Base-by-base conservation (phyloP, 257 asterid genomes). In the Solanum clarkiae region DNA sequence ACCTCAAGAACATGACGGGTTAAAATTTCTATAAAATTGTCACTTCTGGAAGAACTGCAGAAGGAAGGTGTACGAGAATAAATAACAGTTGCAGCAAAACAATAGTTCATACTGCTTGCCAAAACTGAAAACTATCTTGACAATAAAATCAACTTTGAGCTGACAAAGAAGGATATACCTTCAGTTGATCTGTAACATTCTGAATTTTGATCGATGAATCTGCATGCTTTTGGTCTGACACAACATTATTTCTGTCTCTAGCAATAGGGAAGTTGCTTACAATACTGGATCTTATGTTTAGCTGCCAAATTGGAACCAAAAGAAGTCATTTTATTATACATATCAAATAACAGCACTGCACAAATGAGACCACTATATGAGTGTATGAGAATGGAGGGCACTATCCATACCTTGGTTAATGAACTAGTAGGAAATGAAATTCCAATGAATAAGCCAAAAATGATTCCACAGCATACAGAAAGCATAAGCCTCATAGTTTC, bases 361-460 rank as follows among this genome's bases (percentile, higher is more conserved):
- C 72, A 81, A 51, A 77, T 24, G 2, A 22, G 45, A 77, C n/a
- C 82, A 77, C 24, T 15, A 51, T 24, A 49, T 49, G 16, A 24
- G 57, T 24, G 63, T 77, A 77, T 2, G 81, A 49, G 14, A 51
- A 77, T 11, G 51, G 20, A 62, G 17, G 72, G 5, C 18, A 62
- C 36, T 69, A n/a, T 20, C 10, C 22, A 45, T 66, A 95, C 99
- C 98, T 93, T 92, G 66, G 91, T 87, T 77, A 91, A 88, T 11
- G 93, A 87, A 81, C 89, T 88, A 9, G 91, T 53, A 55, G 97
- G 97, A 85, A 88, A 92, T 53, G 95, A 91, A 68, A 92, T 83
- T 90, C 98, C 98, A 53, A 93, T 36, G 10, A 94, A 85, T 93
- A 92, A 92, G 40, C 99, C 99, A 53, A 93, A 87, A 85, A 89